Evolutionary conservation across 495 filamentous ascomycete species (phyloP).

Genomic region (Saxophila tyrrhenica): DNA sequence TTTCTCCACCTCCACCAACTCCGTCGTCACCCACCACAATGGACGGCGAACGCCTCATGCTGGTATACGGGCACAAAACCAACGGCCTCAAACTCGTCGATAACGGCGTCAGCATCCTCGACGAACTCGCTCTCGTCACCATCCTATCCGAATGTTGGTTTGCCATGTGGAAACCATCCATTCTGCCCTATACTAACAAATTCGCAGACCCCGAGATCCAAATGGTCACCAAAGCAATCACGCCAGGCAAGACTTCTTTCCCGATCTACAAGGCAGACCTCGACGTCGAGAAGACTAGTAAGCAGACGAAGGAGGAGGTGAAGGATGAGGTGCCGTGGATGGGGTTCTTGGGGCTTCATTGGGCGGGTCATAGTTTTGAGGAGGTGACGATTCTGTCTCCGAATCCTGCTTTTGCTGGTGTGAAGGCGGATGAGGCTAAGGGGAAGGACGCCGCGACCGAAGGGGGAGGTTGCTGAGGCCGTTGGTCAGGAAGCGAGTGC

Average conservation of each 20-base stretch:
- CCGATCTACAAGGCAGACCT: constrained; percentile 9
- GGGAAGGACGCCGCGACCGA: too few relatives aligned
- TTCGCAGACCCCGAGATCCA: background rate
- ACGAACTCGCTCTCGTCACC: background rate
- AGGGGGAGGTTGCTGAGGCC: too few relatives aligned
- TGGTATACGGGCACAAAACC: constrained; percentile 8
- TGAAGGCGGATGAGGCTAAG: too few relatives aligned
- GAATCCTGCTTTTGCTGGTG: background rate
- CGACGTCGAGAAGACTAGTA: background rate
- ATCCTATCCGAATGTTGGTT: background rate
- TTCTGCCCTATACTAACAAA: background rate
- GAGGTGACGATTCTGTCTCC: constrained; percentile 1
- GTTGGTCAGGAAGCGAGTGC: too few relatives aligned
- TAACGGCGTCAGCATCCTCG: constrained; percentile 2
- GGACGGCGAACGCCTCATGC: background rate
- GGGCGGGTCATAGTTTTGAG: constrained; percentile 9
- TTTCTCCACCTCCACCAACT: too few relatives aligned
- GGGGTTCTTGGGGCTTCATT: background rate
- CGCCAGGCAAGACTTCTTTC: background rate
- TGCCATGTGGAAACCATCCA: background rate
- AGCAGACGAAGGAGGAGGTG: background rate
- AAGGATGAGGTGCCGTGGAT: background rate
- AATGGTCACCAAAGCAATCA: constrained; percentile 5
- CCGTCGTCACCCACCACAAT: too few relatives aligned
- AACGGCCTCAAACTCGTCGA: constrained; percentile 6